Percentiles rank a stretch among this genome's conserved stretches.
Evolutionary conservation across 495 filamentous ascomycete genomes (phyloP).

Genomic region (Jackrogersella minutella): DNA sequence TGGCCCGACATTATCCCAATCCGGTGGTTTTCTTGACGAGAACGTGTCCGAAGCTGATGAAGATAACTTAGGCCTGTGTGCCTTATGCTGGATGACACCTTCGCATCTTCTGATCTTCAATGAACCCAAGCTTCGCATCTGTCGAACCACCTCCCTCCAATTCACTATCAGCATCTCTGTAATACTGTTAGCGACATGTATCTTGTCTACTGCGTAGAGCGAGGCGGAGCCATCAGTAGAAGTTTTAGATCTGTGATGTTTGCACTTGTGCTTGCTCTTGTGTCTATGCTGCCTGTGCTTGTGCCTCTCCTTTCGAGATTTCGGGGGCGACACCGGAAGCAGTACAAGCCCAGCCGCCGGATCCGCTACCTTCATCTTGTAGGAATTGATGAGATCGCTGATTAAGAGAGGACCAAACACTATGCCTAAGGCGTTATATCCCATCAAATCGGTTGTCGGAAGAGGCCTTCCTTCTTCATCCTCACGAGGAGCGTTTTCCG

Average conservation of each 20-base stretch:
- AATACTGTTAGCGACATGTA: constrained; percentile 61
- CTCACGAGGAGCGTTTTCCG: constrained; percentile 58
- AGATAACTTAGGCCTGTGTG: background rate
- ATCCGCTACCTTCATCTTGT: constrained; percentile 50
- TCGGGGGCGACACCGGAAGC: constrained; percentile 46
- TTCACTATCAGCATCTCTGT: constrained; percentile 66
- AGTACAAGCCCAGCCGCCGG: constrained; percentile 50
- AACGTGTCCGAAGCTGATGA: constrained; percentile 46
- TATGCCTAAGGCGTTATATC: constrained; percentile 67
- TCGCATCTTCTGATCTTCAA: constrained; percentile 36
- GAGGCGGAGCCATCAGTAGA: constrained; percentile 10
- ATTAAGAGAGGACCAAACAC: constrained; percentile 71
- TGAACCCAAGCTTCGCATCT: constrained; percentile 55
- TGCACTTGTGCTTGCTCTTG: no score
- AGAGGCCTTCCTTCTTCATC: constrained; percentile 57
- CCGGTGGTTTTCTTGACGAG: constrained; percentile 39
- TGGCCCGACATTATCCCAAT: constrained; percentile 35
- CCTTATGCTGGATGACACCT: background rate
- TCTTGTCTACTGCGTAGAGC: constrained; percentile 50
- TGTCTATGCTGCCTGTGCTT: no score
- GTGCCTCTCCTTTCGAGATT: constrained; percentile 48
- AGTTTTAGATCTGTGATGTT: constrained; percentile 21
- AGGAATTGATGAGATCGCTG: constrained; percentile 60
- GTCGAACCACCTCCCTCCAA: constrained; percentile 66
- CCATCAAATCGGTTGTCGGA: constrained; percentile 63